phyloP scores from a whole-genome alignment of 2,329 filamentous ascomycete species.

The Verticillium dahliae region DNA sequence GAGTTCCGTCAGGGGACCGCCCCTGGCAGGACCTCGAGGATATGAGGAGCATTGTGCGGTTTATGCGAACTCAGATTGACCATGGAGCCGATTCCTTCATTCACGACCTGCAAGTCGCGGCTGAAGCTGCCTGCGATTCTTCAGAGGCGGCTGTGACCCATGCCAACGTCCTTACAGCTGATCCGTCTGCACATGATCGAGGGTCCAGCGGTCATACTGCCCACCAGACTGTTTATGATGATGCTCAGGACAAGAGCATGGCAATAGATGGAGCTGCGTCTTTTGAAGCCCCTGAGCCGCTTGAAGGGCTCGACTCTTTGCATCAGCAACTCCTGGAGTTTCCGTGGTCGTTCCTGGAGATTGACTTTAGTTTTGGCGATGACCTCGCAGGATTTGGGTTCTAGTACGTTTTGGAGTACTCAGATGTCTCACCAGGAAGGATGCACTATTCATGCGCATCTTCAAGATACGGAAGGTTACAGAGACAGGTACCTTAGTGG shows the following conservation, averaged over 20 bases:
- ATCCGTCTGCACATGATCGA: neutral
- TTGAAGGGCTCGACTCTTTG: neutral
- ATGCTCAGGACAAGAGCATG: neutral
- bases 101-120: neutral
- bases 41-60: neutral
- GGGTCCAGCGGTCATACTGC: neutral
- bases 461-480: too few relatives aligned
- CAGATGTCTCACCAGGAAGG: too few relatives aligned
- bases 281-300: neutral
- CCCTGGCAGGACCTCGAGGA: neutral
- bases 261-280: too few relatives aligned
- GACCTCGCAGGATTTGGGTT: neutral
- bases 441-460: too few relatives aligned
- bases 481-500: too few relatives aligned
- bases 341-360: neutral
- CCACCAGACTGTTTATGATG: neutral
- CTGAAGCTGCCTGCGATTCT: neutral
- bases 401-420: neutral
- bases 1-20: neutral
- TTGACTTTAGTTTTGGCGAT: neutral
- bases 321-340: neutral
- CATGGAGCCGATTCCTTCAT: neutral
- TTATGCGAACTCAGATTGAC: neutral
- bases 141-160: neutral
- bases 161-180: neutral